Conservation (phyloP, 2,329 filamentous ascomycete species). For the Fusarium mundagurra region DNA sequence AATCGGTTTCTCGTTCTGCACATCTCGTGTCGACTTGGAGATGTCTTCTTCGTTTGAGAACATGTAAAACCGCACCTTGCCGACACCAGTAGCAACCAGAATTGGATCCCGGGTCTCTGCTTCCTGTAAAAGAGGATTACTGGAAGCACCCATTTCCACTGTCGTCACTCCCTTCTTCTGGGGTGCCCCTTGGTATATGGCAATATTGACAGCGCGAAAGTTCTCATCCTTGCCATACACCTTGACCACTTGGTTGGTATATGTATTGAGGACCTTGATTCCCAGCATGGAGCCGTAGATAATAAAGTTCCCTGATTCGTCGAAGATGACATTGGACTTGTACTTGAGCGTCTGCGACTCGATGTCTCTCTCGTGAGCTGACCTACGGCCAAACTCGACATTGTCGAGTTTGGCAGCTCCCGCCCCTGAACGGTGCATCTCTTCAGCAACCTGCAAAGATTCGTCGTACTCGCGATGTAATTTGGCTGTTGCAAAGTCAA, state of each 20-base stretch:
- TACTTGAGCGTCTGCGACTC: constrained; percentile 74
- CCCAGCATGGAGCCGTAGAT: constrained; percentile 93
- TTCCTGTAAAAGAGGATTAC: constrained; percentile 91
- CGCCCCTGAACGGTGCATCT: constrained; percentile 96
- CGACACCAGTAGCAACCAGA: constrained; percentile 82
- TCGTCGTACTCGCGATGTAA: constrained; percentile 95
- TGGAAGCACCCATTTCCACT: constrained; percentile 95
- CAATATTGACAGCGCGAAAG: constrained; percentile 82
- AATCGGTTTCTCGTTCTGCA: constrained; percentile 93
- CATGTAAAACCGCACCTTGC: constrained; percentile 96
- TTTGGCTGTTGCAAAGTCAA: constrained; percentile 90
- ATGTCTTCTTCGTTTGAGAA: constrained; percentile 91
- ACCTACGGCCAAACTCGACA: constrained; percentile 88
- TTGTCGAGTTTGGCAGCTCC: constrained; percentile 83
- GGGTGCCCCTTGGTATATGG: constrained; percentile 93
- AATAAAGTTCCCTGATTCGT: constrained; percentile 95
- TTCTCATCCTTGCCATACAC: constrained; percentile 91
- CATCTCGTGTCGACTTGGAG: constrained; percentile 84
- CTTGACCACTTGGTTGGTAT: constrained; percentile 91
- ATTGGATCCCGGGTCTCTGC: constrained; percentile 92
- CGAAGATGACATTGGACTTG: constrained; percentile 89
- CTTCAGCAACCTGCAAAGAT: constrained; percentile 85
- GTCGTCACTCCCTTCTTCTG: constrained; percentile 94
- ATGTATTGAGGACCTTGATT: constrained; percentile 94
- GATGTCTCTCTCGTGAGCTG: constrained; percentile 87